Conservation (phyloP, 345 rosid genomes). For the Salix purpurea region DNA sequence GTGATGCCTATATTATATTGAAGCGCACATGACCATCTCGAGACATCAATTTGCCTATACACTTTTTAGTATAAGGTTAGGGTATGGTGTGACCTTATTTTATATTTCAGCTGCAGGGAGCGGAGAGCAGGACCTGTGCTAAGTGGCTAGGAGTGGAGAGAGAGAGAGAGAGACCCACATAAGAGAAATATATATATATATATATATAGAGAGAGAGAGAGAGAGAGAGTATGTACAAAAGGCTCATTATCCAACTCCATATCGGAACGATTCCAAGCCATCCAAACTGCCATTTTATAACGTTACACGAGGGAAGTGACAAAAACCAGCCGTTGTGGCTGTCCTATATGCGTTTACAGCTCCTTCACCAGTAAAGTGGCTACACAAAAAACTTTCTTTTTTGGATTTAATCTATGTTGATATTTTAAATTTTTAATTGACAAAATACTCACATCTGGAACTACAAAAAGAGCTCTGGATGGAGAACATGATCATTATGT, state of each 20-base stretch:
- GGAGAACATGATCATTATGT: neutral
- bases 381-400: neutral
- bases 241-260: neutral
- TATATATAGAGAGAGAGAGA: too few relatives aligned
- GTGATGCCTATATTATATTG: neutral
- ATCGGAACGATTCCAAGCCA: neutral
- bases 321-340: neutral
- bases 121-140: conserved; percentile 6
- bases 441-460: neutral
- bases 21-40: conserved; percentile 2
- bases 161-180: neutral
- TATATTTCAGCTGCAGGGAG: neutral
- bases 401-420: neutral
- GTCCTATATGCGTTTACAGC: neutral
- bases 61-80: neutral
- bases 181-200: neutral
- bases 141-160: neutral
- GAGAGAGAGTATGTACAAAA: too few relatives aligned
- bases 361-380: neutral
- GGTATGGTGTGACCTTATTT: neutral
- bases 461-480: neutral
- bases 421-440: neutral
- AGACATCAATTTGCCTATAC: neutral
- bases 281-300: neutral
- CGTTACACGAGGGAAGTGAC: neutral